Percentiles rank a stretch among this genome's conserved stretches.
Evolutionary conservation across 306 rosid genomes (phyloP).

Genomic region (Purshia tridentata): DNA sequence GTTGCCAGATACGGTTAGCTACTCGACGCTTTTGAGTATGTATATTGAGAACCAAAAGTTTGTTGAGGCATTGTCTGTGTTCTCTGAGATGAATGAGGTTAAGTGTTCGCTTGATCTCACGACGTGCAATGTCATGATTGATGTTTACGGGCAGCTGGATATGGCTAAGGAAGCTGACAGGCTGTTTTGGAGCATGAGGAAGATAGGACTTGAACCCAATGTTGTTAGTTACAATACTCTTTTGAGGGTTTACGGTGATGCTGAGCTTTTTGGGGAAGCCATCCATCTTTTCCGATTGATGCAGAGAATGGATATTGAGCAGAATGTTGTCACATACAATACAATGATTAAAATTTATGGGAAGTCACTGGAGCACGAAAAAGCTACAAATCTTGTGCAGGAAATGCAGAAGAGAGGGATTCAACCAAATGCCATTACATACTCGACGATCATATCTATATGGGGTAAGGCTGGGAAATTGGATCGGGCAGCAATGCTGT

Average conservation of each 20-base stretch:
- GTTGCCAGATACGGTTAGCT: slow-evolving; percentile 69
- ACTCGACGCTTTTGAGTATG: slow-evolving; percentile 64
- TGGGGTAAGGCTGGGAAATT: slow-evolving; percentile 94
- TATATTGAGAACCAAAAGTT: slow-evolving; percentile 77
- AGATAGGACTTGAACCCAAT: slow-evolving; percentile 75
- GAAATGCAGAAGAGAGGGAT: slow-evolving; percentile 85
- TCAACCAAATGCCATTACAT: slow-evolving; percentile 85
- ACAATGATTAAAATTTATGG: slow-evolving; percentile 93
- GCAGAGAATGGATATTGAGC: slow-evolving; percentile 72
- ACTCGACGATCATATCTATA: slow-evolving; percentile 85
- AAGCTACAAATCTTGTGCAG: slow-evolving; percentile 81
- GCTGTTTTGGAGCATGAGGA: slow-evolving; percentile 93
- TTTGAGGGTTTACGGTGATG: slow-evolving; percentile 89
- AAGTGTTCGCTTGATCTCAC: slow-evolving; percentile 65
- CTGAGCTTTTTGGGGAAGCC: slow-evolving; percentile 91
- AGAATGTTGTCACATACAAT: slow-evolving; percentile 83
- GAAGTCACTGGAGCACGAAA: slow-evolving; percentile 80
- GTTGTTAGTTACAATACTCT: slow-evolving; percentile 91
- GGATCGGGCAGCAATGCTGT: slow-evolving; percentile 80
- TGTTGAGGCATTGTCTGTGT: slow-evolving; percentile 77
- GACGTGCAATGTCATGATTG: slow-evolving; percentile 87
- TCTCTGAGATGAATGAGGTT: slow-evolving; percentile 74
- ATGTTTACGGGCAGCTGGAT: slow-evolving; percentile 92
- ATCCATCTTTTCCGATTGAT: slow-evolving; percentile 84
- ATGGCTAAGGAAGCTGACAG: slow-evolving; percentile 92